A percentile compares a stretch with the other conserved stretches of the same genome.
Evolutionary conservation across 495 filamentous ascomycete genomes (phyloP).

Genomic region (Saxophila tyrrhenica): DNA sequence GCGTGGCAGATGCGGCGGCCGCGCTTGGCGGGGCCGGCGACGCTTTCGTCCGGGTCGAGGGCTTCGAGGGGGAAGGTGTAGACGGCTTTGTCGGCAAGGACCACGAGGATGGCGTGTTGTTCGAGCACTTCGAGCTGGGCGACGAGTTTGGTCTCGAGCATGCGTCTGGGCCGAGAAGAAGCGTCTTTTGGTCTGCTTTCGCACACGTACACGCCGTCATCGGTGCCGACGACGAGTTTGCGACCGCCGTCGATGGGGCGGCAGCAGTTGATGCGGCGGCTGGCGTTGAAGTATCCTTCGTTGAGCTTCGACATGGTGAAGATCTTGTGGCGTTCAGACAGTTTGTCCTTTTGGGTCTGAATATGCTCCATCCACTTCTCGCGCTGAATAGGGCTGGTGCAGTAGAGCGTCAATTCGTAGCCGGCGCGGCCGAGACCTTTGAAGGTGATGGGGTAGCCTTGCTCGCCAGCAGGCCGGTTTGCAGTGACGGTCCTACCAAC

Average conservation of each 20-base stretch:
- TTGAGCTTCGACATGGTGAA: constrained; percentile 82
- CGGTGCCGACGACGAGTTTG: constrained; percentile 88
- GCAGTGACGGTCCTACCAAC: constrained; percentile 25
- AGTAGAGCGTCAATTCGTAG: constrained; percentile 87
- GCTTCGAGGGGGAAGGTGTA: constrained; percentile 77
- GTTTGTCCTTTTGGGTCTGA: constrained; percentile 73
- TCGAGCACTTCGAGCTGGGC: constrained; percentile 95
- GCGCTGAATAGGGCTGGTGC: constrained; percentile 62
- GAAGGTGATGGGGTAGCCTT: constrained; percentile 95
- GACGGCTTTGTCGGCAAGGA: constrained; percentile 86
- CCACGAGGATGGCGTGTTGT: constrained; percentile 80
- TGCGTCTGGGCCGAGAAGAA: constrained; percentile 59
- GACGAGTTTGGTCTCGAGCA: constrained; percentile 76
- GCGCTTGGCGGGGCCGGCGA: constrained; percentile 55
- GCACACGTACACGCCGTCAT: constrained; percentile 80
- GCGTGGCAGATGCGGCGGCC: constrained; percentile 97
- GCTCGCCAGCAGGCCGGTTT: constrained; percentile 39
- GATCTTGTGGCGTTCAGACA: constrained; percentile 81
- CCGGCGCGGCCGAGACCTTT: constrained; percentile 92
- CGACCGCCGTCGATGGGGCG: constrained; percentile 91
- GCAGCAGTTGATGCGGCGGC: constrained; percentile 82
- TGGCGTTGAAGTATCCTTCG: constrained; percentile 67
- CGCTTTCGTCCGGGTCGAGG: constrained; percentile 66
- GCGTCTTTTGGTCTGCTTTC: constrained; percentile 83
- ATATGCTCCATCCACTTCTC: constrained; percentile 96